Evolutionary conservation across 1,284 basidiomycete species (phyloP).

Genomic region (Tranzscheliella williamsii): DNA sequence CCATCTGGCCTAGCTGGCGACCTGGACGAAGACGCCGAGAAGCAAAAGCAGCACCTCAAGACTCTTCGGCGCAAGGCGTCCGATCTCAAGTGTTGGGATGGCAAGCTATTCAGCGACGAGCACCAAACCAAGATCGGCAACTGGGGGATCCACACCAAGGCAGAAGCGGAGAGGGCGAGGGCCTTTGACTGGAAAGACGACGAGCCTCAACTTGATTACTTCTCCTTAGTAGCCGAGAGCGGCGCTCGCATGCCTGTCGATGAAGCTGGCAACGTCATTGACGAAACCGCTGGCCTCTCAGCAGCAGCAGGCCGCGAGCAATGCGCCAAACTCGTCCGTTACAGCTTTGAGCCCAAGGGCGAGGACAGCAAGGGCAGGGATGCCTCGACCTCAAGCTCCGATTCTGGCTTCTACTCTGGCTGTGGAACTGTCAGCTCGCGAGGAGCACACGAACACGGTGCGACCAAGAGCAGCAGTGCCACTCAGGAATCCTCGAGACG

Average conservation of each 20-base stretch:
- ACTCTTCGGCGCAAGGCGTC: constrained; percentile 16
- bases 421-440: too few species aligned
- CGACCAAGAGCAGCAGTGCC: neutral
- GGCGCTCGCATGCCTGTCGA: neutral
- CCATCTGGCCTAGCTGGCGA: constrained; percentile 31
- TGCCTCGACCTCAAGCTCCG: constrained; percentile 13
- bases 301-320: too few species aligned
- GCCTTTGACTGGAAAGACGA: constrained; percentile 46
- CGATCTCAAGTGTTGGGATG: constrained; percentile 29
- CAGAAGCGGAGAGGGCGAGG: constrained; percentile 45
- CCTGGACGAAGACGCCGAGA: constrained; percentile 15
- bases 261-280: neutral
- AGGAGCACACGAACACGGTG: too few species aligned
- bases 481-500: neutral
- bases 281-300: too few species aligned
- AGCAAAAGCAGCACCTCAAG: constrained; percentile 29
- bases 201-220: constrained; percentile 28
- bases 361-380: constrained; percentile 7
- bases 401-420: constrained; percentile 7
- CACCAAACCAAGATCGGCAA: constrained; percentile 33
- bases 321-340: constrained; percentile 2
- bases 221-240: constrained; percentile 8
- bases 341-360: constrained; percentile 19
- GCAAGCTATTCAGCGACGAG: constrained; percentile 17
- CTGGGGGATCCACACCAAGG: constrained; percentile 44